Evolutionary conservation across 1,284 basidiomycete species (phyloP).

Genomic region (Anthracocystis panici-leucophaei): DNA sequence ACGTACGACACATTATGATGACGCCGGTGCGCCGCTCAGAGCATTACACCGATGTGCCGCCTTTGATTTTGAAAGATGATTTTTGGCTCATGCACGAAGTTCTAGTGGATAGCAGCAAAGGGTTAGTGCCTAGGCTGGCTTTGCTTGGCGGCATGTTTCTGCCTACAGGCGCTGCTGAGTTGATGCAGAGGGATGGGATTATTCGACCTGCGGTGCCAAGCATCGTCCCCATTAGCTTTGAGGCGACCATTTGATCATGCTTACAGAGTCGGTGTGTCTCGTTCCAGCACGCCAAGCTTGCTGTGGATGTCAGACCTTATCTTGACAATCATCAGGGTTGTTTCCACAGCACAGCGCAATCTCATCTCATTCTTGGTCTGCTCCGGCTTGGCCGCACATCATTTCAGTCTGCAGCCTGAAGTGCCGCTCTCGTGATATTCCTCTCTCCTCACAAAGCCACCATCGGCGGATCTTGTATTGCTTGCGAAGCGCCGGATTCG

Average conservation of each 20-base stretch:
- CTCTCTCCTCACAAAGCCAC: too few species aligned
- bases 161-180: not conserved
- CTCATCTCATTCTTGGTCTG: not conserved
- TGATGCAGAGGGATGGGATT: not conserved
- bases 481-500: too few species aligned
- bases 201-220: not conserved
- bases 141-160: constrained; percentile 18
- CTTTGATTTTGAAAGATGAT: not conserved
- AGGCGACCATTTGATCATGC: not conserved
- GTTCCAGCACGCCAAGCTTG: not conserved
- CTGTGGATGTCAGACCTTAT: too few species aligned
- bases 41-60: not conserved
- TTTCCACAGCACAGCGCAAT: too few species aligned
- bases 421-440: too few species aligned
- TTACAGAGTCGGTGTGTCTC: too few species aligned
- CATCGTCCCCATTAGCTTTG: not conserved
- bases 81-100: constrained; percentile 12
- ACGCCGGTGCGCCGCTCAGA: not conserved
- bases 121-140: not conserved
- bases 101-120: rapidly evolving
- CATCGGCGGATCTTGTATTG: too few species aligned
- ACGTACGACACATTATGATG: constrained; percentile 4
- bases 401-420: not conserved
- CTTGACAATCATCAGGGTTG: too few species aligned
- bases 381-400: not conserved